Percentiles rank a stretch among this genome's conserved stretches.
phyloP scores from a whole-genome alignment of 179 eudicot species.

The Vitellaria paradoxa region DNA sequence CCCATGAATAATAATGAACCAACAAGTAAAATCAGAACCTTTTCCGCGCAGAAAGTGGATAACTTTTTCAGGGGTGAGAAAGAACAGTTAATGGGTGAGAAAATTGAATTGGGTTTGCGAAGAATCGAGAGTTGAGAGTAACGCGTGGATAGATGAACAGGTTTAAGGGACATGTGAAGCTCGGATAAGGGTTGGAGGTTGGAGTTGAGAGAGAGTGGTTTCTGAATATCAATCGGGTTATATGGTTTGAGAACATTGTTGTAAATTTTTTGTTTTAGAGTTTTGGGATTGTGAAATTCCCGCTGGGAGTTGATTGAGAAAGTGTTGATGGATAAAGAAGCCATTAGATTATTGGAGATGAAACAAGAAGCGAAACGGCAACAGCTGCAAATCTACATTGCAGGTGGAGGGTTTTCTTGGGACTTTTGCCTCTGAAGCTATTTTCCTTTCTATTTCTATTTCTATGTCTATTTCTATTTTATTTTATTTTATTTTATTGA shows the following conservation, averaged over 20 bases:
- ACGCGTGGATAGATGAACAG: background rate
- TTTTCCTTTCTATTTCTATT: no score
- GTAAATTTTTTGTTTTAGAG: background rate
- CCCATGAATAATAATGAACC: slow-evolving; percentile 72
- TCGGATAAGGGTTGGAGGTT: background rate
- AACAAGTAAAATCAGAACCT: slow-evolving; percentile 42
- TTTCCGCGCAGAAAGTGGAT: slow-evolving; percentile 32
- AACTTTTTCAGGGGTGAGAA: slow-evolving; percentile 29
- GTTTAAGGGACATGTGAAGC: background rate
- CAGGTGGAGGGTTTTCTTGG: no score
- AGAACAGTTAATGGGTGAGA: slow-evolving; percentile 17
- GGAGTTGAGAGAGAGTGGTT: slow-evolving; percentile 10
- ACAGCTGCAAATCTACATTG: background rate
- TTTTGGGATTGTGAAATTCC: slow-evolving; percentile 9
- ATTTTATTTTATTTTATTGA: no score
- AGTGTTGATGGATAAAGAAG: slow-evolving; percentile 17
- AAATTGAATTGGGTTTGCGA: slow-evolving; percentile 4
- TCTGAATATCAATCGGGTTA: background rate
- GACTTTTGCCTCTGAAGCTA: no score
- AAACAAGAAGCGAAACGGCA: background rate
- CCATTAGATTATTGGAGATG: background rate
- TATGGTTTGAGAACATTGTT: background rate
- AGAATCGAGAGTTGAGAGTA: background rate
- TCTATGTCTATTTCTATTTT: no score
- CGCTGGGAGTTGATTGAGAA: slow-evolving; percentile 20